phyloP scores from a whole-genome alignment of 371 early-diverging fungal genomes.

The Lichtheimia ornata region DNA sequence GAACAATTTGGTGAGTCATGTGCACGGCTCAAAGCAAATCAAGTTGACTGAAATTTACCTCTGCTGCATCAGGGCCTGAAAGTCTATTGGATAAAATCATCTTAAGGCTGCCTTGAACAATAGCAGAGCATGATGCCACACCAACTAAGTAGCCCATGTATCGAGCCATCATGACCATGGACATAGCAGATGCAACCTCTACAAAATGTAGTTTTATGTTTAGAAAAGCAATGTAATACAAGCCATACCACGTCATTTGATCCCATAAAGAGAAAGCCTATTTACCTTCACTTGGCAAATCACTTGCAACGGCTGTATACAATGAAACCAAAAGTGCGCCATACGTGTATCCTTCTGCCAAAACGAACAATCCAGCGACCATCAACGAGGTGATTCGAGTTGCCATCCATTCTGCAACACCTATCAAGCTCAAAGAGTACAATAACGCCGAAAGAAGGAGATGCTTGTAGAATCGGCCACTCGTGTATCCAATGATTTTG shows the following conservation, averaged over 20 bases:
- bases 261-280: neutral
- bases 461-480: conserved; percentile 16
- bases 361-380: conserved; percentile 9
- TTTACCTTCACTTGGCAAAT: conserved; percentile 2
- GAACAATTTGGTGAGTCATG: neutral
- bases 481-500: neutral
- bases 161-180: conserved; percentile 52
- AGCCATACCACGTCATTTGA: conserved; percentile 27
- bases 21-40: neutral
- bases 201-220: neutral
- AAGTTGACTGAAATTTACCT: conserved; percentile 19
- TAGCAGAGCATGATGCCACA: conserved; percentile 39
- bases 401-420: too few species aligned
- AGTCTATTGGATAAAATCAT: conserved; percentile 24
- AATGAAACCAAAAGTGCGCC: conserved; percentile 37
- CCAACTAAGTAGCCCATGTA: conserved; percentile 49
- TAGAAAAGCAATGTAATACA: too few species aligned
- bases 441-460: neutral
- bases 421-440: too few species aligned
- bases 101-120: conserved; percentile 45
- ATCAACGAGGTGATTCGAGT: too few species aligned
- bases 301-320: conserved; percentile 23
- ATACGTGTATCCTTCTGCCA: conserved; percentile 41
- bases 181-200: conserved; percentile 50
- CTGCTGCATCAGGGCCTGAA: conserved; percentile 44